Base-by-base conservation (phyloP, 352 stramenopile species). In the Pythium diclinum region DNA sequence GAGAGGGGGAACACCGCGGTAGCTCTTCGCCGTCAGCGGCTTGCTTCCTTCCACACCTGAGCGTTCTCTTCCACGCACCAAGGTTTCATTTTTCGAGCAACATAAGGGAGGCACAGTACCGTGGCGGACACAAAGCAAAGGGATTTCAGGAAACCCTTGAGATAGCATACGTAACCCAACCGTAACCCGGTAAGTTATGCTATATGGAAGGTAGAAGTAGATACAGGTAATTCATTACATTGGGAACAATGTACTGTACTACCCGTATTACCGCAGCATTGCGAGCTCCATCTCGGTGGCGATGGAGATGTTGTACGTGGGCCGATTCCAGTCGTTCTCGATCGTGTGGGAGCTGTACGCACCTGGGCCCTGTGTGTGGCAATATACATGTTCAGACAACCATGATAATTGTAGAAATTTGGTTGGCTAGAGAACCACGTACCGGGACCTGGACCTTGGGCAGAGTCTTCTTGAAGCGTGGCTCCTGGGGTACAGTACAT, bases 271-370 rank as follows among this genome's bases (percentile, higher is more conserved):
- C 51, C 64, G 75, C 40, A 89, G 62, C 73, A 89, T 89, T 44
- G 82, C 82, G 3, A 89, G 60, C 56, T 92, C 83, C 85, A 93
- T 93, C 57, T 93, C 82, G 3, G 85, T 93, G 21, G 85, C 85
- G 63, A 93, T 93, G 14, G 82, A 87, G 66, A 93, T 91, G 73
- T 93, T 93, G 72, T 91, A 87, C 9, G 85, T 93, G n/a, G 85
- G 85, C n/a, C 81, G 81, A 61, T 93, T 91, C 85, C 85, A 93
- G 59, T 89, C 81, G 57, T 75, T 82, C 42, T 91, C 85, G 38
- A 89, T 75, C 1, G 74, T 87, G 16, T 83, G 72, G 3, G 79
- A 83, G 52, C 85, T 89, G 74, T 93, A 93, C 11, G 88, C 74
- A 3, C 85, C 85, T 40, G 85, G 85, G 14, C 85, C 85, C 85